Evolutionary conservation across 768 basidiomycete species (phyloP), one percentile per base, ranked within the genome.

Genomic region (Lanmaoa pseudosensibilis): DNA sequence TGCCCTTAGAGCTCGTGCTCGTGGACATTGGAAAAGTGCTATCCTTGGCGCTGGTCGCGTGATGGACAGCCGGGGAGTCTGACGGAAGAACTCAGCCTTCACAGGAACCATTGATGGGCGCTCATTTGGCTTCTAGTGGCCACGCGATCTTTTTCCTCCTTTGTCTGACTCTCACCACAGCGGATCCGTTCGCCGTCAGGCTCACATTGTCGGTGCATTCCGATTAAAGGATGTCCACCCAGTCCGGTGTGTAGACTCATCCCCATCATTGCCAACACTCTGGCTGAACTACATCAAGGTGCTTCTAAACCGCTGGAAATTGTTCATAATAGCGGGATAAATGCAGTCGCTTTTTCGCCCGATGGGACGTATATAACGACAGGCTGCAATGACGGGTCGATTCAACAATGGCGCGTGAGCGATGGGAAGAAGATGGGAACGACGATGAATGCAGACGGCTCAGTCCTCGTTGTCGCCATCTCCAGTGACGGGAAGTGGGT

Each of bases 401-500:
- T 62, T 16, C 61, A 59, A 18, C 56, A 54, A 25, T 63, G 56
- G 61, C 40, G 46, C 30, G 30, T 63, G 1, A 8, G 39, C 38
- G 52, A 63, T 19, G 52, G 61, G n/a, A 30, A 34, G 34, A 59
- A 52, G 36, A 39, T 40, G 6, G 60, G 60, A n/a, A 30, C 33
- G 33, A 39, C 52, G 46, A 63, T 62, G 52, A 52, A 49, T 6
- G 50, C 52, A 30, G 49, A 43, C 4, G 41, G 46, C 15, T 46
- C 61, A 2, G 41, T 58, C 16, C 46, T 62, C 23, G 55, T 56
- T 13, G 57, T 60, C 30, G 52, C 54, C 1, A 25, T 60, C 40
- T 63, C 62, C 32, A 56, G 37, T 2, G 58, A 63, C 23, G 58
- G 54, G 44, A 64, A 54, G 25, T 60, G 62, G 62, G 49, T 64